Conservation (phyloP, 108 stramenopile species). For the Aurantiochytrium sp. region DNA sequence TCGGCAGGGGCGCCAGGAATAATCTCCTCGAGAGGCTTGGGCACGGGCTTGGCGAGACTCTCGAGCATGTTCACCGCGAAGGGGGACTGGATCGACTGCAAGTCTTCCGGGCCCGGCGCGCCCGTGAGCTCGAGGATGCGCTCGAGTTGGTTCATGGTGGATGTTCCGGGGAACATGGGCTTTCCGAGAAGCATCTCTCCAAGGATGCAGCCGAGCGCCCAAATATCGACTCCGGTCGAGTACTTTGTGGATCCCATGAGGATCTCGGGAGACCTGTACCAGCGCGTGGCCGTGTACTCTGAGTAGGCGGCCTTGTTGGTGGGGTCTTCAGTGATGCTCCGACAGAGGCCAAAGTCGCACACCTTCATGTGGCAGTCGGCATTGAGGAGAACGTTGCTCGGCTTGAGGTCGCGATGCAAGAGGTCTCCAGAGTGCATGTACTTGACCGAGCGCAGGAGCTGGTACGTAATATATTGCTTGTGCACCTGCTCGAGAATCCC, state of each 20-base stretch:
- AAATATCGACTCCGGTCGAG: slow-evolving; percentile 52
- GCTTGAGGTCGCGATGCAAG: slow-evolving; percentile 60
- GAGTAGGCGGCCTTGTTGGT: slow-evolving; percentile 50
- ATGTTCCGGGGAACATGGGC: slow-evolving; percentile 62
- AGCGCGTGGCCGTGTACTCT: slow-evolving; percentile 67
- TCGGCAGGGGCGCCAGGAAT: slow-evolving; percentile 48
- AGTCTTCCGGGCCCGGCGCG: slow-evolving; percentile 40
- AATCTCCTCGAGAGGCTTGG: slow-evolving; percentile 29
- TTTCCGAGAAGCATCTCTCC: slow-evolving; percentile 57
- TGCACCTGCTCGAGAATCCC: slow-evolving; percentile 69
- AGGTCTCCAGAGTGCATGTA: slow-evolving; percentile 71
- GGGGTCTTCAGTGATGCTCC: slow-evolving; percentile 9
- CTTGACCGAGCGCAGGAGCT: slow-evolving; percentile 73
- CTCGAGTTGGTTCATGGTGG: slow-evolving; percentile 66
- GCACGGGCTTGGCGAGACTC: slow-evolving; percentile 39
- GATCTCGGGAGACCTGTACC: slow-evolving; percentile 70
- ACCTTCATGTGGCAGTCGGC: slow-evolving; percentile 64
- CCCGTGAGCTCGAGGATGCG: slow-evolving; percentile 65
- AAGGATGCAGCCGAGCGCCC: slow-evolving; percentile 56
- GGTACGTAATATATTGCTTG: slow-evolving; percentile 74
- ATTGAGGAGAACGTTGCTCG: slow-evolving; percentile 63
- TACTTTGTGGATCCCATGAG: slow-evolving; percentile 61
- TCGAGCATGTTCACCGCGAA: slow-evolving; percentile 58
- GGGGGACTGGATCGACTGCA: slow-evolving; percentile 42
- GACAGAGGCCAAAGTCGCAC: slow-evolving; percentile 63